Evolutionary conservation across 208 protist genomes (phyloP).

Genomic region (Wallacemonas collosoma): DNA sequence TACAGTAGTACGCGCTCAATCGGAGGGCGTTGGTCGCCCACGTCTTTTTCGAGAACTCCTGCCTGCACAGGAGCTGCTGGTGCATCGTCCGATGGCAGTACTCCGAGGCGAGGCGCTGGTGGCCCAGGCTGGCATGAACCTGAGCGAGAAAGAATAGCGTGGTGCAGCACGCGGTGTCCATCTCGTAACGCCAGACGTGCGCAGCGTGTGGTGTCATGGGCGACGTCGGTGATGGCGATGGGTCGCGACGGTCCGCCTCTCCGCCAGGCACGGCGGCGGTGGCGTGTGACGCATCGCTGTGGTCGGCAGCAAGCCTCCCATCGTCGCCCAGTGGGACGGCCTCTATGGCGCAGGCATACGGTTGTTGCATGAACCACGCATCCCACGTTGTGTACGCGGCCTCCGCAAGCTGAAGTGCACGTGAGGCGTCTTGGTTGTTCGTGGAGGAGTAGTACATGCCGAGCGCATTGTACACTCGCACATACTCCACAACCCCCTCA

Average conservation of each 20-base stretch:
- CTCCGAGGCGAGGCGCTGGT: slow-evolving; percentile 50
- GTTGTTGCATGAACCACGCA: slow-evolving; percentile 40
- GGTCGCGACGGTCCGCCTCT: too few relatives aligned
- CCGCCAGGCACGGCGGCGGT: neutral
- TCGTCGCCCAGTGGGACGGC: slow-evolving; percentile 49
- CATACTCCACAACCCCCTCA: slow-evolving; percentile 52
- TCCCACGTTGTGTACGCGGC: slow-evolving; percentile 63
- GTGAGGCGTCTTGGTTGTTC: slow-evolving; percentile 40
- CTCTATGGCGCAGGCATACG: slow-evolving; percentile 33
- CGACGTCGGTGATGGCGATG: too few relatives aligned
- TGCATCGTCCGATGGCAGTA: slow-evolving; percentile 91
- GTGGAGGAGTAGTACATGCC: slow-evolving; percentile 67
- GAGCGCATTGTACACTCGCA: slow-evolving; percentile 75
- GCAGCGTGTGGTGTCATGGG: neutral
- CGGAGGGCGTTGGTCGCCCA: slow-evolving; percentile 89
- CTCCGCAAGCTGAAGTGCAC: slow-evolving; percentile 64
- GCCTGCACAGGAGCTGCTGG: slow-evolving; percentile 72
- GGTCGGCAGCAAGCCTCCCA: slow-evolving; percentile 37
- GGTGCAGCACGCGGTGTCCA: slow-evolving; percentile 73
- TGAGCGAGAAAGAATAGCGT: slow-evolving; percentile 91
- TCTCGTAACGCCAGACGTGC: slow-evolving; percentile 53
- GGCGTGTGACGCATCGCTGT: slow-evolving; percentile 20
- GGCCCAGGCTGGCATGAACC: slow-evolving; percentile 53
- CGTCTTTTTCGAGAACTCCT: slow-evolving; percentile 73
- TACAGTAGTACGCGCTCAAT: slow-evolving; percentile 81